Evolutionary conservation across 23 red algal genomes (phyloP).

Genomic region (Gracilaria domingensis): DNA sequence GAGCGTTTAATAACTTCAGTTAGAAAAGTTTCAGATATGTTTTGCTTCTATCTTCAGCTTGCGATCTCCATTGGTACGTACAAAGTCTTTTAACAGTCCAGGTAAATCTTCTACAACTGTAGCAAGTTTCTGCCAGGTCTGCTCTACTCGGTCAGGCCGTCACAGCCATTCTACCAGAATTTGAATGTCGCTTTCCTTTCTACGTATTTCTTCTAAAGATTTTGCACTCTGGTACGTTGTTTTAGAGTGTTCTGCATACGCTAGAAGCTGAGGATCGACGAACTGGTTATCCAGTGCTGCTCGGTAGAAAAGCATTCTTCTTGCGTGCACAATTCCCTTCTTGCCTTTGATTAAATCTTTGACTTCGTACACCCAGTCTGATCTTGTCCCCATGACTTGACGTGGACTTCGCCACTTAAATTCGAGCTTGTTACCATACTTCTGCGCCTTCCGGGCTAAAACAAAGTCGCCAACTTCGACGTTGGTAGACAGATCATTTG

Average conservation of each 20-base stretch:
- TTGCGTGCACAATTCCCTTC: conserved; percentile 30
- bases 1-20: neutral
- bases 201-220: neutral
- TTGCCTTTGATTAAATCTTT: conserved; percentile 17
- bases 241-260: conserved; percentile 27
- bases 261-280: conserved; percentile 17
- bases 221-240: conserved; percentile 22
- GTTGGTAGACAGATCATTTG: neutral
- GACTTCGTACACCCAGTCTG: conserved; percentile 26
- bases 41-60: neutral
- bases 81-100: conserved; percentile 22
- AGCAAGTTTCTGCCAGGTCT: conserved; percentile 30
- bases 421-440: conserved; percentile 16
- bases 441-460: neutral
- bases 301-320: conserved; percentile 13
- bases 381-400: neutral
- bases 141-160: neutral
- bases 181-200: neutral
- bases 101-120: conserved; percentile 35
- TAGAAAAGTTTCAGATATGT: neutral
- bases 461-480: conserved; percentile 48
- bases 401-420: conserved; percentile 24
- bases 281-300: conserved; percentile 18
- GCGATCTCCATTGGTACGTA: neutral
- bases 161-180: conserved; percentile 20